Base-by-base conservation (phyloP, 192 early-diverging fungal species). In the Umbelopsis sp. region DNA sequence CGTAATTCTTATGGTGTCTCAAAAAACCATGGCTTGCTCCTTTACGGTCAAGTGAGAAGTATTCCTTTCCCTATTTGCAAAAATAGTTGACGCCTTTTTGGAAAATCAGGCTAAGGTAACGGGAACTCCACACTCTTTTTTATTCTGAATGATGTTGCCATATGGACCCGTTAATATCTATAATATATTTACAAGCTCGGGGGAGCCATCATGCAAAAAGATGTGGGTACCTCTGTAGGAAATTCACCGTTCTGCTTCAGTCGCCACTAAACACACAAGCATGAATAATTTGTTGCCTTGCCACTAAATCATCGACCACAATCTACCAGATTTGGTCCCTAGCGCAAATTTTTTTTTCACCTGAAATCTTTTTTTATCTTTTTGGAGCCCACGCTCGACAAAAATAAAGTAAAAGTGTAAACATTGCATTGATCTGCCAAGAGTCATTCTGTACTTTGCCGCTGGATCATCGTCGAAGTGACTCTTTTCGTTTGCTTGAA, bases 1-100 rank as follows among this genome's bases (percentile, higher is more conserved):
- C 56, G 56, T 62, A 62, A 62, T 62, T 62, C 56, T 62, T 62
- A 34, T 62, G 56, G 56, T 62, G 56, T 62, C 56, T 32, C 56
- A 62, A 53, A n/a, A n/a, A n/a, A 49, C 47, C 17, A 32, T 62
- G 56, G 56, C 56, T 62, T 62, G 56, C 56, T 62, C 56, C 56
- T 62, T 62, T 62, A 62, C 56, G 56, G 56, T 62, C 56, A 62
- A 62, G 56, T 62, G 56, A 62, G 56, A 62, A 29, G 56, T 62
- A 49, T 56, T 62, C 29, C 56, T 32, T 62, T 62, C 31, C 56
- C 11, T 62, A 34, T 62, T 62, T 62, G 56, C 56, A 49, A 49
- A n/a, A 49, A 41, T 49, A 49, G 47, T 17, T 32, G 26, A 32
- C 56, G 56, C 56, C 56, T 62, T 62, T 34, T 62, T 62, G 26